Conservation (phyloP, 257 asterid genomes). For the Plectranthus barbatus region DNA sequence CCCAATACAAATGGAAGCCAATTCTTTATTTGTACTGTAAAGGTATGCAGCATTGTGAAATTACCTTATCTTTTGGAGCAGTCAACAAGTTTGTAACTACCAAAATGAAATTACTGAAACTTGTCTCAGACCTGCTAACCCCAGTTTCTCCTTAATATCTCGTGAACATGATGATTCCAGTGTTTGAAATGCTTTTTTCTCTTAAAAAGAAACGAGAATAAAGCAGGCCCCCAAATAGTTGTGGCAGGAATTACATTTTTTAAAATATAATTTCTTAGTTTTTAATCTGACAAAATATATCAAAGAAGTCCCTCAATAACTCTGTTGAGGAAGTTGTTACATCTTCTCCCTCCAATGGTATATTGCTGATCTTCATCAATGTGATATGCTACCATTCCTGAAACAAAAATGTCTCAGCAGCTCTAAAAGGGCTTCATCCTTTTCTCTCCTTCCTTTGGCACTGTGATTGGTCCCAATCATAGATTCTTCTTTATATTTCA, state of each 20-base stretch:
- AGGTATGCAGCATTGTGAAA: conserved; percentile 39
- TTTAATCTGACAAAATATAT: not conserved
- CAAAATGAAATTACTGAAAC: not conserved
- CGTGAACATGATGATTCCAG: not conserved
- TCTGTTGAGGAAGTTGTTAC: not conserved
- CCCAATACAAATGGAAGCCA: conserved; percentile 98
- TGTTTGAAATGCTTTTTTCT: not conserved
- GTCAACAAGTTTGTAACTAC: not conserved
- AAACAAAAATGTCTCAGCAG: not conserved
- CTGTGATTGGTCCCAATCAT: not conserved
- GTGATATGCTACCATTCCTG: not conserved
- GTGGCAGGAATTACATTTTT: not conserved
- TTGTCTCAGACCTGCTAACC: not conserved
- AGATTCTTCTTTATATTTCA: not conserved
- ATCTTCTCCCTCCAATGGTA: not conserved
- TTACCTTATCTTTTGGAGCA: not conserved
- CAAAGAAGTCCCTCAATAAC: not conserved
- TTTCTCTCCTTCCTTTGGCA: not conserved
- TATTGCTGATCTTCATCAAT: not conserved
- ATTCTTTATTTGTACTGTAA: conserved; percentile 84
- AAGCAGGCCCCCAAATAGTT: not conserved
- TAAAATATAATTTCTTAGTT: not conserved
- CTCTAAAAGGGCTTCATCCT: not conserved
- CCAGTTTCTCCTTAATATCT: not conserved
- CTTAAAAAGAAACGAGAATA: not conserved